These are phyloP conservation scores for Scalesia atractyloides DNA, from an alignment of 129 eudicot species.

Conservation along the genomic window DNA sequence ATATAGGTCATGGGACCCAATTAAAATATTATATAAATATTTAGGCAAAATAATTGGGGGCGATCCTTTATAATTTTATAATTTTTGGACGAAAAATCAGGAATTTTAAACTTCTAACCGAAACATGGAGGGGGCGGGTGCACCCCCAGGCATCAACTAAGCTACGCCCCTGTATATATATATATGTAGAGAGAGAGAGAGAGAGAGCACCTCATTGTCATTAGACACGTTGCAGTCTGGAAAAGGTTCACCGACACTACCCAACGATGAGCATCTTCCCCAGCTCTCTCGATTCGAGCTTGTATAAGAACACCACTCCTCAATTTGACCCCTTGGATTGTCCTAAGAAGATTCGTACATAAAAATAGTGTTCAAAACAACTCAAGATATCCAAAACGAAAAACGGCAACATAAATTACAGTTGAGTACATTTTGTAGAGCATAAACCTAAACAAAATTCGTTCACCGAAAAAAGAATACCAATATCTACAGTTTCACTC, in stretches of 20 bases:
- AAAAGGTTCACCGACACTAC: constrained; percentile 67
- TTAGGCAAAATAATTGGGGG: too few relatives aligned
- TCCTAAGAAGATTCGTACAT: constrained; percentile 45
- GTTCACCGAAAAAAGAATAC: constrained; percentile 19
- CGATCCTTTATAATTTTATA: too few relatives aligned
- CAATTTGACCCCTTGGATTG: constrained; percentile 51
- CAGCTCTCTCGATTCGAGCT: constrained; percentile 94
- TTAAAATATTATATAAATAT: too few relatives aligned
- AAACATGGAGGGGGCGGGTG: too few relatives aligned
- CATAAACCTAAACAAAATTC: not conserved
- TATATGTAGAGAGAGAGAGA: constrained; percentile 16
- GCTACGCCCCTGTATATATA: too few relatives aligned
- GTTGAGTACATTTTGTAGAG: constrained; percentile 12
- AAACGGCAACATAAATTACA: not conserved
- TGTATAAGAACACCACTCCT: constrained; percentile 78
- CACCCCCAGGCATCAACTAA: too few relatives aligned
- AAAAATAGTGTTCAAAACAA: constrained; percentile 11
- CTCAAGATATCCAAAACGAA: not conserved
- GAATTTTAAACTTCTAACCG: too few relatives aligned
- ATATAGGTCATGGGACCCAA: too few relatives aligned
- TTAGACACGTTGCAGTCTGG: constrained; percentile 43
- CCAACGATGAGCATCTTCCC: constrained; percentile 97
- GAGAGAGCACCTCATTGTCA: constrained; percentile 53
- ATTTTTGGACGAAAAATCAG: too few relatives aligned
- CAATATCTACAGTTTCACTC: constrained; percentile 22